Evolutionary conservation across 2,329 filamentous ascomycete species (phyloP).

Genomic region (Pseudogymnoascus sp.): DNA sequence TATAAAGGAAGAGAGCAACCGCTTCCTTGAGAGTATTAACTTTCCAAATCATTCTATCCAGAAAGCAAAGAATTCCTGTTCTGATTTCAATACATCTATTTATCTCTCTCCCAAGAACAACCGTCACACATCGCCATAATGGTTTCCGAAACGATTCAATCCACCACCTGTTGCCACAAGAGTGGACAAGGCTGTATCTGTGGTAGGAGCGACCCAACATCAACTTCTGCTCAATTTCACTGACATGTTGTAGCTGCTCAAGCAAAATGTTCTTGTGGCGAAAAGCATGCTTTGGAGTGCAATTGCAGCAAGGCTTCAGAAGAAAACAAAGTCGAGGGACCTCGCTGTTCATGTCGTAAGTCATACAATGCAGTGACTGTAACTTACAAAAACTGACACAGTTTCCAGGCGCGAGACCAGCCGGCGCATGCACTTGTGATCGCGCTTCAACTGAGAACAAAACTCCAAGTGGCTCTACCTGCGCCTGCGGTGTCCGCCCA

Average conservation of each 20-base stretch:
- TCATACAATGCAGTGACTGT: background rate
- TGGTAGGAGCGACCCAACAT: background rate
- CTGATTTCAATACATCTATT: background rate
- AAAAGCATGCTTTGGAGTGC: slow-evolving; percentile 80
- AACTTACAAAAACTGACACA: slow-evolving; percentile 30
- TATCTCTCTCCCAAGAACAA: background rate
- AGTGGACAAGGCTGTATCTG: slow-evolving; percentile 26
- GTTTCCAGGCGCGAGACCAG: slow-evolving; percentile 51
- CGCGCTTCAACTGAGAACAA: slow-evolving; percentile 63
- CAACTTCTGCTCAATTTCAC: background rate
- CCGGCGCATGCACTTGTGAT: slow-evolving; percentile 74
- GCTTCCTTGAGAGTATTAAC: background rate
- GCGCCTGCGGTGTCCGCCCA: slow-evolving; percentile 69
- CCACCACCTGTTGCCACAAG: slow-evolving; percentile 28
- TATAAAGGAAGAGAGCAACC: slow-evolving; percentile 7
- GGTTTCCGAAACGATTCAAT: slow-evolving; percentile 21
- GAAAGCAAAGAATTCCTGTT: background rate
- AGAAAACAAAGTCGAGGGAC: slow-evolving; percentile 67
- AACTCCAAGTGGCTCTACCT: slow-evolving; percentile 51
- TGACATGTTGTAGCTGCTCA: slow-evolving; percentile 41
- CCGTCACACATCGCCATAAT: background rate
- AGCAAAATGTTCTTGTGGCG: slow-evolving; percentile 79
- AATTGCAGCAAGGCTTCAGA: slow-evolving; percentile 65
- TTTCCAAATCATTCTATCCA: background rate
- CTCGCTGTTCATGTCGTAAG: slow-evolving; percentile 71